These are phyloP conservation scores for Mycena rosella DNA, from an alignment of 768 basidiomycete genomes.

Conservation along the genomic window DNA sequence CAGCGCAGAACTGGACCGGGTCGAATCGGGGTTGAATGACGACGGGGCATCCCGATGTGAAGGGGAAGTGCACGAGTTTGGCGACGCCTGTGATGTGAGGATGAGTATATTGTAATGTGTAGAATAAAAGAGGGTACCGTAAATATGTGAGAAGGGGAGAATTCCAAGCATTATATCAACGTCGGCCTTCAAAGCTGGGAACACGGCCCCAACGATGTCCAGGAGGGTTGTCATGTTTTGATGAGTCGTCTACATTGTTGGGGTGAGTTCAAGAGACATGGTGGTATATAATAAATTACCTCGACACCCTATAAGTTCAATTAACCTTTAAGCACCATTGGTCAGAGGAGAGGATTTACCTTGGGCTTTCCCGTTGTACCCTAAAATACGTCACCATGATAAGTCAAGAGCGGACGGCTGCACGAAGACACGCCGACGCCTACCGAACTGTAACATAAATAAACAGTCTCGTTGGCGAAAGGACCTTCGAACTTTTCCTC, in stretches of 20 bases:
- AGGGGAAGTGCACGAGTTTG: constrained; percentile 72
- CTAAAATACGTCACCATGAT: constrained; percentile 43
- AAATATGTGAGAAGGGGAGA: constrained; percentile 70
- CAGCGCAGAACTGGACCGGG: constrained; percentile 71
- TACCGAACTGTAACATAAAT: constrained; percentile 71
- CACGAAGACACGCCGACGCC: not conserved
- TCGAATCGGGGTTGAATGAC: constrained; percentile 80
- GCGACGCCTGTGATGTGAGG: constrained; percentile 62
- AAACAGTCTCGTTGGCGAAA: constrained; percentile 68
- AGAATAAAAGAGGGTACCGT: constrained; percentile 42
- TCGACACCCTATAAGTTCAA: constrained; percentile 50
- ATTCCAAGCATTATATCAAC: constrained; percentile 71
- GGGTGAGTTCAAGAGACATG: constrained; percentile 3
- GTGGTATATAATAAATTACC: constrained; percentile 42
- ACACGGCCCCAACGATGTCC: constrained; percentile 60
- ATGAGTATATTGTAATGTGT: not conserved
- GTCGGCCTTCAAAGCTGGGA: constrained; percentile 54
- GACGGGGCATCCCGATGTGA: constrained; percentile 62
- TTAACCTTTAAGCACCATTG: not conserved
- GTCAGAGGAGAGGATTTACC: constrained; percentile 41
- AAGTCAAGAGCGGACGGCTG: not conserved
- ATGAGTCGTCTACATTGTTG: constrained; percentile 65
- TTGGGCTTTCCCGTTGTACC: constrained; percentile 88
- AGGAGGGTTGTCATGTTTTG: constrained; percentile 75
- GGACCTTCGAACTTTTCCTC: constrained; percentile 71